Evolutionary conservation across 2,329 filamentous ascomycete species (phyloP).

Genomic region (Epichloe hybrida): DNA sequence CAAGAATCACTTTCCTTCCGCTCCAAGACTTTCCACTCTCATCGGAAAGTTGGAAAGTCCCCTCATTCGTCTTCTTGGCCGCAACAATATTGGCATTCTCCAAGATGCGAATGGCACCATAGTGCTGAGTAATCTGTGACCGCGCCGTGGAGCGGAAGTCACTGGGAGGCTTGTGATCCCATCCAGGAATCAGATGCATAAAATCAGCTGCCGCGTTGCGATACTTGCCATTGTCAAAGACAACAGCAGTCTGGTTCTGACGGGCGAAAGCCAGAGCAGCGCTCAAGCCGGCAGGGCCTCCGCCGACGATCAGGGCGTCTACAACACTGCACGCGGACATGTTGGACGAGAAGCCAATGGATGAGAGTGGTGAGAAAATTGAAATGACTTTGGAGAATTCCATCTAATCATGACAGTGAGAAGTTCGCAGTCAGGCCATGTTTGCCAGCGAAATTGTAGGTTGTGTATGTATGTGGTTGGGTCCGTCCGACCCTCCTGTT

Average conservation of each 20-base stretch:
- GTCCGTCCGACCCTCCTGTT: no score
- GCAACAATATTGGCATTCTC: constrained; percentile 19
- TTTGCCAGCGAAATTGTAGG: no score
- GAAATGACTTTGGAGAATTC: no score
- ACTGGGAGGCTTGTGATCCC: constrained; percentile 24
- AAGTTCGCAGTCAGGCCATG: no score
- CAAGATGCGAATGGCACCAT: constrained; percentile 22
- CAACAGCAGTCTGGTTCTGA: constrained; percentile 30
- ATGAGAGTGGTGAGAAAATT: not conserved
- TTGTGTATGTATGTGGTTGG: no score
- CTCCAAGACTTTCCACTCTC: constrained; percentile 26
- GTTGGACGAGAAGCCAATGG: not conserved
- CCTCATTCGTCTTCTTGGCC: constrained; percentile 15
- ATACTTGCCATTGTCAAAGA: constrained; percentile 37
- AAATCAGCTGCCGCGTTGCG: constrained; percentile 33
- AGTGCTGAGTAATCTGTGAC: not conserved
- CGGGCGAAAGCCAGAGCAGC: constrained; percentile 33
- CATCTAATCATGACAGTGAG: no score
- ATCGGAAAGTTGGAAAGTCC: constrained; percentile 26
- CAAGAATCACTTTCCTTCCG: constrained; percentile 35
- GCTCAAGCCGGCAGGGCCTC: constrained; percentile 37
- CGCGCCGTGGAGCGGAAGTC: constrained; percentile 22
- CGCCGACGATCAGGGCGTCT: constrained; percentile 36
- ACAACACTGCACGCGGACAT: not conserved
- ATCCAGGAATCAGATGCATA: constrained; percentile 33